phyloP scores from a whole-genome alignment of 2,329 filamentous ascomycete species.

The Lachnellula cervina region DNA sequence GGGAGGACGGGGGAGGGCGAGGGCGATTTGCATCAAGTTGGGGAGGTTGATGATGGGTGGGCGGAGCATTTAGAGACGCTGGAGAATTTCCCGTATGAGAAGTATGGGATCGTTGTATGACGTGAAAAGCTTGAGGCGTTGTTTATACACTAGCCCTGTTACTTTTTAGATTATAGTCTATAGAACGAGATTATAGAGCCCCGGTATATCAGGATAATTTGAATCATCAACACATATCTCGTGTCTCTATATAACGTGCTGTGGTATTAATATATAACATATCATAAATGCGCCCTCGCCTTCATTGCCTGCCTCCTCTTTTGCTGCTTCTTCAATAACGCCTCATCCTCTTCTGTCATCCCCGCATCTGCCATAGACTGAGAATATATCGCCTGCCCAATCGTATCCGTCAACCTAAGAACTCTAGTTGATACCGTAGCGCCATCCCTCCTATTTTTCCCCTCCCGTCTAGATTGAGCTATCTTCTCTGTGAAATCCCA shows the following conservation, averaged over 20 bases:
- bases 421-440: conserved; percentile 83
- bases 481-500: conserved; percentile 94
- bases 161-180: no score
- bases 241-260: background rate
- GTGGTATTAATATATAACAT: conserved; percentile 13
- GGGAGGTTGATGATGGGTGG: conserved; percentile 57
- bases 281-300: conserved; percentile 46
- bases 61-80: conserved; percentile 49
- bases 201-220: background rate
- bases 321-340: conserved; percentile 43
- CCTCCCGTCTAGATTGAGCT: conserved; percentile 75
- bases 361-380: conserved; percentile 37
- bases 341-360: conserved; percentile 47
- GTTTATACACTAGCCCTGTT: no score
- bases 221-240: background rate
- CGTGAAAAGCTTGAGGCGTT: background rate
- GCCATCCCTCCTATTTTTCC: conserved; percentile 93
- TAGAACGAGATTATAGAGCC: background rate
- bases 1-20: conserved; percentile 53
- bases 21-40: conserved; percentile 53
- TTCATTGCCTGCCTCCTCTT: conserved; percentile 44
- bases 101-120: conserved; percentile 47
- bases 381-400: conserved; percentile 67
- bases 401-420: conserved; percentile 66
- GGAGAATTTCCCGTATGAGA: conserved; percentile 52